Evolutionary conservation across 257 asterid genomes (phyloP), one percentile per base, ranked within the genome.

Genomic region (Cynanchum wilfordii): DNA sequence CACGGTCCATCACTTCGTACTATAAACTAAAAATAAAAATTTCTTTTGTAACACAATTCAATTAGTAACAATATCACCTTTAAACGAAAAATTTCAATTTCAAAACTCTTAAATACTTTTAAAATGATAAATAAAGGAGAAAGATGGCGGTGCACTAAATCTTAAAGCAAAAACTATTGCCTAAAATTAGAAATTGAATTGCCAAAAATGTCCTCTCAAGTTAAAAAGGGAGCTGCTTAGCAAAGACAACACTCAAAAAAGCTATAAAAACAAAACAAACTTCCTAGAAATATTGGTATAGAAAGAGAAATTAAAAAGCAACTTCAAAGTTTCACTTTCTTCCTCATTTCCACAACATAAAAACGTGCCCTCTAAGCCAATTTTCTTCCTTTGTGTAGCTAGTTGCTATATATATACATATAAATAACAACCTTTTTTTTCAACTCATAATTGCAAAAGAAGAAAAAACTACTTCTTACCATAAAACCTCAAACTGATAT

Each of bases 361-460:
- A 42, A 78, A 82, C 92, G 81, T 91, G 92, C 73, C 75, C 82
- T 70, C 85, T 47, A 87, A 89, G 89, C 83, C 82, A 87, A 78
- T 45, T 38, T 82, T 62, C 79, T 30, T 47, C 42, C 42, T 33
- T 20, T 38, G 45, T 47, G 5, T 9, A 8, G 38, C 38, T 19
- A 77, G 5, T 4, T 8, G 29, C 47, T 15, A 77, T 38, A 78
- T 54, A 75, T 72, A 19, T 33, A 52, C 13, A 77, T 38, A 78
- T 54, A 75, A 75, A 19, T 25, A 45, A 40, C 50, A 20, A 16
- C 24, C n/a, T n/a, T 15, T 57, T 51, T n/a, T 15, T 57, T 51
- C 56, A 67, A 0, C 19, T 19, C 62, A 68, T 27, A 44, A 10
- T 25, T 69, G 17, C 27, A 63, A 75, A 0, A 13, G 1, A n/a